Conservation (phyloP, 306 rosid species). For the Malus sieversii region DNA sequence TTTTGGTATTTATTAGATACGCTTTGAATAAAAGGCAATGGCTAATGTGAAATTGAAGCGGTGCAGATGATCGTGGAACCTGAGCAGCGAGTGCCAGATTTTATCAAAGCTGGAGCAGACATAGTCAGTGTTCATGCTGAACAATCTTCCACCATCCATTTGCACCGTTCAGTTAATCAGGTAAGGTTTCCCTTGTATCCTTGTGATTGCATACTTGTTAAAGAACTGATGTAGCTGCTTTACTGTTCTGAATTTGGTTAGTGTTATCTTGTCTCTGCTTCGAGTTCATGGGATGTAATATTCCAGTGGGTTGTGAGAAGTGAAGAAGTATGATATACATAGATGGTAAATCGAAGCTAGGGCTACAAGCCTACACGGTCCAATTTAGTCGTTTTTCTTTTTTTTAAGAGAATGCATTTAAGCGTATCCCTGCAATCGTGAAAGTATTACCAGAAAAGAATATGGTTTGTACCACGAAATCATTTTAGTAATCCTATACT, state of each 20-base stretch:
- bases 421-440: neutral
- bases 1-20: slow-evolving; percentile 1
- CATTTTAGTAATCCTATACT: neutral
- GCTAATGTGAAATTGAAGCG: slow-evolving; percentile 14
- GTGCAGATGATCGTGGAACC: slow-evolving; percentile 97
- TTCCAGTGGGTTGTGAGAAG: neutral
- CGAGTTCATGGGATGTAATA: neutral
- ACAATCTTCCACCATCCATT: slow-evolving; percentile 93
- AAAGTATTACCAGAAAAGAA: neutral
- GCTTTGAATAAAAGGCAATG: neutral
- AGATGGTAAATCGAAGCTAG: neutral
- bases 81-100: slow-evolving; percentile 91
- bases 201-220: neutral
- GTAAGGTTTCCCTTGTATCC: slow-evolving; percentile 39
- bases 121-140: slow-evolving; percentile 91
- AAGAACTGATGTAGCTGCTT: neutral
- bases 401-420: neutral
- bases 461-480: neutral
- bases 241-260: neutral
- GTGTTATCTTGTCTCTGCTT: neutral
- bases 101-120: slow-evolving; percentile 99
- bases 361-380: neutral
- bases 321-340: neutral
- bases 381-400: neutral
- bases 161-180: slow-evolving; percentile 80